phyloP scores from a whole-genome alignment of 2,329 filamentous ascomycete species.

The Sporothrix curviconia region DNA sequence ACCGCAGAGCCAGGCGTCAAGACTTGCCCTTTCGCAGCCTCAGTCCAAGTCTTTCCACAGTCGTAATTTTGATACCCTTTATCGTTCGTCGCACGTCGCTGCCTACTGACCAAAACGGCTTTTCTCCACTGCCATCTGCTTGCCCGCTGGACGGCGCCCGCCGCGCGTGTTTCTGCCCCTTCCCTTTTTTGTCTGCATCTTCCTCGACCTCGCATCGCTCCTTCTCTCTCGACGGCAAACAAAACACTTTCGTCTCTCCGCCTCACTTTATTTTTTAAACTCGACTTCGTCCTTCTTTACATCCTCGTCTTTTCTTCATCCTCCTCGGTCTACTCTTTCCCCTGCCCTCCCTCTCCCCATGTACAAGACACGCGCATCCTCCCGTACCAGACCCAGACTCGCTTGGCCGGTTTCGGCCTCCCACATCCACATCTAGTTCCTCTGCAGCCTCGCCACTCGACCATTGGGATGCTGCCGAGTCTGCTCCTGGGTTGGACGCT shows the following conservation, averaged over 20 bases:
- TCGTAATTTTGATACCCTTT: no score
- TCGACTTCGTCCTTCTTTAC: neutral
- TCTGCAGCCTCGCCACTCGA: conserved; percentile 21
- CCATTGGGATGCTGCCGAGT: conserved; percentile 33
- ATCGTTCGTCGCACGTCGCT: neutral
- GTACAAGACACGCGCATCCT: conserved; percentile 22
- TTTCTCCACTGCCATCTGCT: neutral
- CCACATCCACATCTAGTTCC: neutral
- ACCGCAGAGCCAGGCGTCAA: no score
- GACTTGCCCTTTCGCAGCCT: no score
- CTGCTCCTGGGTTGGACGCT: conserved; percentile 28
- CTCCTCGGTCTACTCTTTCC: neutral
- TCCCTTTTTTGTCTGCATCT: neutral
- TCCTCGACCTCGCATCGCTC: neutral
- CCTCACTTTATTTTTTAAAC: neutral
- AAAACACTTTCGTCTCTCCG: neutral
- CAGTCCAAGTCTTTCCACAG: no score
- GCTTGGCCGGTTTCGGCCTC: conserved; percentile 19
- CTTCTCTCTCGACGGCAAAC: neutral
- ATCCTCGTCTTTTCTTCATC: neutral
- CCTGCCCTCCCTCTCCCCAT: neutral
- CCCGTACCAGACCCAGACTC: conserved; percentile 13
- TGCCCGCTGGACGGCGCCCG: conserved; percentile 17
- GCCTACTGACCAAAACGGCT: conserved; percentile 4
- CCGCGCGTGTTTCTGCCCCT: neutral